These are phyloP conservation scores for Phytophthora pinifolia DNA, from an alignment of 352 stramenopile genomes.

Conservation along the genomic window DNA sequence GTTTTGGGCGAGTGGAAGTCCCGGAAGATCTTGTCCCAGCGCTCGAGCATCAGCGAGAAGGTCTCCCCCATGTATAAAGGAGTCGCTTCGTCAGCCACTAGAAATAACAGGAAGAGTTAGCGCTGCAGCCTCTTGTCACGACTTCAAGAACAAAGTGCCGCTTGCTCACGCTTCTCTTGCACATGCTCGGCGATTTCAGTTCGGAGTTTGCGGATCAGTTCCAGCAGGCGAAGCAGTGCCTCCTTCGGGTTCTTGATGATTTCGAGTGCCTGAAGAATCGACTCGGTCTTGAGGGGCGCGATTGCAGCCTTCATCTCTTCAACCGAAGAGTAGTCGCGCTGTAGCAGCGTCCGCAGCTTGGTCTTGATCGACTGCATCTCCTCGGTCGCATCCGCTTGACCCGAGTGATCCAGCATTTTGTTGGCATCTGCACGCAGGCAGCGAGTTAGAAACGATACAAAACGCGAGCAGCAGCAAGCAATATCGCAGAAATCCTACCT, in stretches of 20 bases:
- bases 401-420: slow-evolving; percentile 98
- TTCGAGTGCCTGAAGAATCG: slow-evolving; percentile 73
- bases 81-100: slow-evolving; percentile 81
- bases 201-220: slow-evolving; percentile 77
- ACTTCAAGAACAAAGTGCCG: no score
- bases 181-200: slow-evolving; percentile 73
- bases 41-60: slow-evolving; percentile 92
- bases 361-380: slow-evolving; percentile 81
- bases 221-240: slow-evolving; percentile 61
- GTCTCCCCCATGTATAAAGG: slow-evolving; percentile 96
- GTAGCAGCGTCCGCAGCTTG: slow-evolving; percentile 92
- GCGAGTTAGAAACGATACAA: slow-evolving; percentile 4
- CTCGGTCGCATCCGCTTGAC: slow-evolving; percentile 97
- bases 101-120: slow-evolving; percentile 7
- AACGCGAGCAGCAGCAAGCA: background rate
- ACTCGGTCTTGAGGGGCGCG: slow-evolving; percentile 72
- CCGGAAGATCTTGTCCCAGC: slow-evolving; percentile 93
- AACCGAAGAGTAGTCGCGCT: slow-evolving; percentile 66
- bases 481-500: slow-evolving; percentile 36
- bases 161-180: slow-evolving; percentile 57
- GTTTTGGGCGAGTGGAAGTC: slow-evolving; percentile 94
- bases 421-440: slow-evolving; percentile 59
- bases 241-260: slow-evolving; percentile 86
- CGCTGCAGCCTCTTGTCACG: no score
- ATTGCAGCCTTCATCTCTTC: slow-evolving; percentile 70